Evolutionary conservation across 805 yeast species (phyloP), one percentile per base, ranked within the genome.

Genomic region (Tanozyma kutaoensis): DNA sequence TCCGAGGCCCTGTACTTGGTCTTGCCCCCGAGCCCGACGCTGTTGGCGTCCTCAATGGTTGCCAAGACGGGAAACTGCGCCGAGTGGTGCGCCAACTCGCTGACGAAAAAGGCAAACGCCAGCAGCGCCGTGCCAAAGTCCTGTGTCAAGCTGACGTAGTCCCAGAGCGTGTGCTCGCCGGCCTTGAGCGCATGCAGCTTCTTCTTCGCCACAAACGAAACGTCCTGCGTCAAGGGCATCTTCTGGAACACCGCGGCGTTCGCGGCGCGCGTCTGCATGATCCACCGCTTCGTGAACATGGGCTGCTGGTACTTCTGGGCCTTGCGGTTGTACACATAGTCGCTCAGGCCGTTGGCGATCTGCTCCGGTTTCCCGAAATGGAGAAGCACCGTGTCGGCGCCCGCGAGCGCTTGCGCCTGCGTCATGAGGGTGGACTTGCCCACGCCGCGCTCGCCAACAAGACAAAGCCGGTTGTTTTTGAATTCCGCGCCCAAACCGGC

Each of bases 361-460:
- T 57, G 51, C 21, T 62, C 67, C 1, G 84, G 73, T 34, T 71
- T 56, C 16, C 84, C 70, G 12, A 84, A 49, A 26, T 79, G 81
- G 24, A 85, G 40, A 4, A 81, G 52, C 11, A 76, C 58, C 12
- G 33, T 26, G 5, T 44, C 34, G 8, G 53, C 45, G 16, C 43
- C 33, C 3, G 72, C 65, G 25, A 79, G 49, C 0, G 77, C 70
- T 23, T 76, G 76, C 2, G 75, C 59, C 48, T 85, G 95, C 0
- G 86, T 50, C 25, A 85, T 40, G 21, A 76, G 42, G 0, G 82
- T 69, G 3, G 88, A 69, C 55, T 85, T 86, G 6, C 96, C 96
- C 8, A 69, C 62, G 26, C 95, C 95, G 24, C 68, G 52, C 29
- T 66, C 74, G 23, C 94, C 94, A 13, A 68, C 46, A n/a, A 82